These are phyloP conservation scores for Thelonectria rubi DNA, from an alignment of 2,329 filamentous ascomycete genomes.

Conservation along the genomic window DNA sequence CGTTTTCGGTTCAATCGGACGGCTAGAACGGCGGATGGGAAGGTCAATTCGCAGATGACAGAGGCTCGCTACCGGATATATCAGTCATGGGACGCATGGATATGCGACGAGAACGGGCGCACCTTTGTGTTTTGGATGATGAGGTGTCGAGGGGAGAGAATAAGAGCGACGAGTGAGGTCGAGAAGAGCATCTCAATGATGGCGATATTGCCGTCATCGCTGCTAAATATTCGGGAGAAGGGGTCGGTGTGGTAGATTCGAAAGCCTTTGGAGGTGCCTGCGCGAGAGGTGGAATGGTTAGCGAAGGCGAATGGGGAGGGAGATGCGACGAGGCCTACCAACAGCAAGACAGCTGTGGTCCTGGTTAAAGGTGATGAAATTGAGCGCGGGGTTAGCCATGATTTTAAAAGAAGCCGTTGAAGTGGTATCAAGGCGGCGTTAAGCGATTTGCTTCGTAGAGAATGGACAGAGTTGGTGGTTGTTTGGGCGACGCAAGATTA, in stretches of 20 bases:
- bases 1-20: constrained; percentile 95
- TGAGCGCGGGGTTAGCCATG: constrained; percentile 80
- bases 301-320: constrained; percentile 16
- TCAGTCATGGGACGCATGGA: constrained; percentile 28
- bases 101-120: constrained; percentile 31
- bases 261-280: constrained; percentile 92
- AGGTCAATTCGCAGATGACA: constrained; percentile 98
- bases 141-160: constrained; percentile 88
- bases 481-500: neutral
- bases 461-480: neutral
- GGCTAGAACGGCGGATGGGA: constrained; percentile 93
- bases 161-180: constrained; percentile 92
- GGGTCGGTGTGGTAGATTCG: constrained; percentile 97
- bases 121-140: constrained; percentile 99
- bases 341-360: constrained; percentile 98
- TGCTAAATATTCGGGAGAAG: constrained; percentile 93
- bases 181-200: constrained; percentile 99
- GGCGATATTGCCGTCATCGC: constrained; percentile 92
- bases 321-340: constrained; percentile 64
- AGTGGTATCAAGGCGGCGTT: neutral
- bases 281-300: constrained; percentile 15
- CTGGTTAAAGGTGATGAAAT: constrained; percentile 99
- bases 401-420: constrained; percentile 32
- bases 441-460: neutral
- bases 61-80: constrained; percentile 63